Base-by-base conservation (phyloP, 1,284 basidiomycete genomes). In the Phlebopus sp. region DNA sequence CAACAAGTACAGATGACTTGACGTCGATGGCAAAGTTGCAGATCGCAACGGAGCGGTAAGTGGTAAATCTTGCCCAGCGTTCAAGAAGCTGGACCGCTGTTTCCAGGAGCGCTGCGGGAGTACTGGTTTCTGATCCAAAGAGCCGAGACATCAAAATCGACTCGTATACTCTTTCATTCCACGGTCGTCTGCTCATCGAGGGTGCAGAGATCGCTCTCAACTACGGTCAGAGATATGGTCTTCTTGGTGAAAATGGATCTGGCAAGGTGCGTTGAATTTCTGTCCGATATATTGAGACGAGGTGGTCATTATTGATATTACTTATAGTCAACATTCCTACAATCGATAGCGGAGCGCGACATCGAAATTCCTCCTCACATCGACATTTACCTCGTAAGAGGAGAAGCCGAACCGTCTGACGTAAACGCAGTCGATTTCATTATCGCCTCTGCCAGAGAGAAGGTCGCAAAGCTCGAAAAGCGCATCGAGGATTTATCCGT, bases 111-210 rank as follows among this genome's bases (percentile, higher is more conserved):
- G 90, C 91, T 2, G 78, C 87, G 36, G 96, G 97, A 63, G 95
- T 97, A 17, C 78, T 99, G 35, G 86, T 91, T 41, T 97, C 93
- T 39, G 97, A 99, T 74, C 70, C 78, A 48, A 94, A 97, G 71
- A 82, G 85, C 49, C 86, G 96, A 55, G 96, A 99, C 75, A 89
- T 99, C 78, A 97, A 98, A 76, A 96, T 99, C 59, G 93, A 97
- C 67, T 82, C 86, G 44, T 99, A 86, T 71, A 97, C 94, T 4
- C 82, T 99, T 47, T 97, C 94, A 3, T 99, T 98, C 83, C 96
- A 99, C 66, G 96, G 96, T 32, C 84, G 96, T 49, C 76, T 98
- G 21, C 80, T 98, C 58, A 86, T 98, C 61, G 95, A 98, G 70
- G 84, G 82, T 55, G 94, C 92, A 9, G 82, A 86, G 69, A 83